Base-by-base conservation (phyloP, 257 asterid genomes). In the Solanum phureja region DNA sequence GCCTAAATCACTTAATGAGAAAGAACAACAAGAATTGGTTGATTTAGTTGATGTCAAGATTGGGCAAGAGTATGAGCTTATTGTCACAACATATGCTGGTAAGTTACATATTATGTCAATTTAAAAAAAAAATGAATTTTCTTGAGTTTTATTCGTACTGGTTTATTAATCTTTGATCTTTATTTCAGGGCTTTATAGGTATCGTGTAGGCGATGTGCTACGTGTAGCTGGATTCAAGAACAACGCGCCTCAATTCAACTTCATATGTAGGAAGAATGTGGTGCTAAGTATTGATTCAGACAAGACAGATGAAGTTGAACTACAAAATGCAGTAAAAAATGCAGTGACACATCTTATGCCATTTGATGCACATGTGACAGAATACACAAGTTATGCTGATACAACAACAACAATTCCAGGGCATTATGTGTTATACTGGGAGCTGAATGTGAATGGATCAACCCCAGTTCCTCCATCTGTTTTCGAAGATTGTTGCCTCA, bases 71-170 rank as follows among this genome's bases (percentile, higher is more conserved):
- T 96, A 96, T 76, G 99, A 96, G 88, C 96, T 96, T 21, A 98
- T 96, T 19, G 98, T 96, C 92, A 96, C 99, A 33, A 96, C 99
- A 34, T 96, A 96, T 79, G 96, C 98, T 1, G 99, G 99, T 96
- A 91, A 5, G 3, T 29, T 31, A 12, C 23, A 13, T 24, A 40
- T 40, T 24, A 40, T 14, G 4, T 40, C 27, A 9, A 74, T 11
- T 52, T n/a, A 11, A 11, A 12, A 46, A n/a, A n/a, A 14, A 71
- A 29, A 69, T 19, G 31, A 56, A n/a, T 82, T 1, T 72, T 46
- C 69, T 37, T 24, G 27, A 1, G 16, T 10, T 44, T 71, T 31
- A 33, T 16, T 16, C 5, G n/a, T 11, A 3, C 11, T 9, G 21
- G 8, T 81, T 1, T 60, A 19, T 7, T 60, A 58, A 19, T 60